A percentile compares a stretch with the other conserved stretches of the same genome.
These are phyloP conservation scores for Boletus pseudo-olivaceus DNA, from an alignment of 768 basidiomycete species.

Conservation along the genomic window DNA sequence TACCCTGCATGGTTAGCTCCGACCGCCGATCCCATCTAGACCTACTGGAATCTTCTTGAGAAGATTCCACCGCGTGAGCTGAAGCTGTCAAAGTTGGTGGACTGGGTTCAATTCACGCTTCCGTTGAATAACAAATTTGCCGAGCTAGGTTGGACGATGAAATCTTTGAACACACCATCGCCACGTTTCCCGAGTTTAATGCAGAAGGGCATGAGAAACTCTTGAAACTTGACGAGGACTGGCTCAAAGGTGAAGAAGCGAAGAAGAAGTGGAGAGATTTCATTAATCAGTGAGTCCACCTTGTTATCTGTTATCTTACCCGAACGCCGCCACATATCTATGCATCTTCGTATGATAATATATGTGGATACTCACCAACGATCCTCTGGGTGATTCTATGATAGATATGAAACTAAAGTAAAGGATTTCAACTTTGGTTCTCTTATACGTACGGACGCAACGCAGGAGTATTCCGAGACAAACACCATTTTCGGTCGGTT, in stretches of 20 bases:
- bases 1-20: slow-evolving; percentile 4
- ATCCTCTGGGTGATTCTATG: not conserved
- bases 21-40: slow-evolving; percentile 43
- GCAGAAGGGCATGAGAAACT: slow-evolving; percentile 47
- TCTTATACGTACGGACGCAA: slow-evolving; percentile 77
- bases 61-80: slow-evolving; percentile 74
- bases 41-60: slow-evolving; percentile 92
- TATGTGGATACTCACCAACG: slow-evolving; percentile 7
- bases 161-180: slow-evolving; percentile 73
- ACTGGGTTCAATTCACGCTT: slow-evolving; percentile 1
- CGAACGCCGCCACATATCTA: not conserved
- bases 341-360: not conserved
- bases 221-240: slow-evolving; percentile 75
- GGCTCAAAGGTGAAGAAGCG: slow-evolving; percentile 84
- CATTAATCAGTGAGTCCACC: slow-evolving; percentile 58
- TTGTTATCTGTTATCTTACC: not conserved
- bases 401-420: slow-evolving; percentile 83
- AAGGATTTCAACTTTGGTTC: slow-evolving; percentile 98
- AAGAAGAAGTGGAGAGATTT: slow-evolving; percentile 92
- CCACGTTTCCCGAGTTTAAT: slow-evolving; percentile 77
- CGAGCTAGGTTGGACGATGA: slow-evolving; percentile 79
- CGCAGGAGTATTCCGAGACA: slow-evolving; percentile 79
- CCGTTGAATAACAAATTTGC: slow-evolving; percentile 12
- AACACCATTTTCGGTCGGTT: slow-evolving; percentile 90
- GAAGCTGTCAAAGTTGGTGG: slow-evolving; percentile 72